Evolutionary conservation across 164 flowering plant species (phyloP).

Genomic region (Amborella trichopoda): DNA sequence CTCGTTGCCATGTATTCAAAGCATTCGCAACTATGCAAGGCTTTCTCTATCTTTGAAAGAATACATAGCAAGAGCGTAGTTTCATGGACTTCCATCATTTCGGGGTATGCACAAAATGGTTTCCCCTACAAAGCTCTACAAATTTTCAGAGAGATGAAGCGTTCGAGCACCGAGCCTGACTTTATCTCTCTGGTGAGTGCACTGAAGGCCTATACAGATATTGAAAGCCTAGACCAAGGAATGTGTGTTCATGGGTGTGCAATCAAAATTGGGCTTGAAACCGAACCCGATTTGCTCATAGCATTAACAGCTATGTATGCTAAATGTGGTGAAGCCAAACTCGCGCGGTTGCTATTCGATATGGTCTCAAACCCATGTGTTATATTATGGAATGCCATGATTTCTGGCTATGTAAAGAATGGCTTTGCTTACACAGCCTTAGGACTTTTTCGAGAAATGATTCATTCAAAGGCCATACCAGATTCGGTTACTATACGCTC

Average conservation of each 20-base stretch:
- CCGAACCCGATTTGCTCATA: conserved; percentile 17
- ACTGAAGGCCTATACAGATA: conserved; percentile 21
- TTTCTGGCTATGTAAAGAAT: conserved; percentile 27
- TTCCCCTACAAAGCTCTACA: conserved; percentile 18
- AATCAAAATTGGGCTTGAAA: conserved; percentile 19
- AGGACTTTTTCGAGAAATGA: conserved; percentile 16
- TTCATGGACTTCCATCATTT: conserved; percentile 25
- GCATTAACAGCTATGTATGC: conserved; percentile 24
- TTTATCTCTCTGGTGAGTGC: conserved; percentile 23
- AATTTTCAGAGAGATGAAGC: conserved; percentile 17
- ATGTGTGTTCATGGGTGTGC: conserved; percentile 14
- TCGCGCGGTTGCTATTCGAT: conserved; percentile 18
- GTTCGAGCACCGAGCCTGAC: conserved; percentile 11
- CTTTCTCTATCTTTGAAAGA: conserved; percentile 13
- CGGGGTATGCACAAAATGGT: conserved; percentile 25
- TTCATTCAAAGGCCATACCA: conserved; percentile 7
- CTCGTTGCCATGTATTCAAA: conserved; percentile 23
- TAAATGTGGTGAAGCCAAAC: conserved; percentile 18
- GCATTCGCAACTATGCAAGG: conserved; percentile 10
- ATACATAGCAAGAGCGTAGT: conserved; percentile 16
- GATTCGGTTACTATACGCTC: conserved; percentile 22
- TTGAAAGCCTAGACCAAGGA: conserved; percentile 20
- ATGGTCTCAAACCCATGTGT: conserved; percentile 11
- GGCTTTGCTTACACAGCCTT: conserved; percentile 21
- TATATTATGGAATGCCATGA: conserved; percentile 25